Base-by-base conservation (phyloP, 2,329 filamentous ascomycete species). In the Fusarium subglutinans region DNA sequence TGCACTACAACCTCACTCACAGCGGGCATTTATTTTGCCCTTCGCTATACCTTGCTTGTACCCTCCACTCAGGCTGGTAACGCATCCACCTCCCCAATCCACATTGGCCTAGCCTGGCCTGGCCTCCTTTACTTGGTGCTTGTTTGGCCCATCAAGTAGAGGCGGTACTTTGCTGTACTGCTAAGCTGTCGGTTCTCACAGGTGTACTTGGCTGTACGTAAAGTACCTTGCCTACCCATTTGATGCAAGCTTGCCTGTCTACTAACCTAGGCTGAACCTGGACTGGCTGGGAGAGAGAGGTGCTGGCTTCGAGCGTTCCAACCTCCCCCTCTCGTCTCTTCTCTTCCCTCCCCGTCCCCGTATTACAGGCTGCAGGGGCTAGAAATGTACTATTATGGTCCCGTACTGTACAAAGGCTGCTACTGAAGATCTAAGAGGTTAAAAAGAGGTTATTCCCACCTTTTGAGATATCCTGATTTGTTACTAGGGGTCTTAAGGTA, bases 31-130 rank as follows among this genome's bases (percentile, higher is more conserved):
- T 61, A 38, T 56, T 37, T 35, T 33, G 28, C 28, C 57, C 24
- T 45, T 44, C 30, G 26, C 30, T 8, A 15, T 48, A 43, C 59
- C 60, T 66, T 64, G 63, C 63, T 66, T 50, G 59, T 44, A 28
- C 35, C 69, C 66, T 72, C 51, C 67, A 72, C 56, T 50, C 33
- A 40, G 50, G 28, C 37, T 66, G 55, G 48, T 40, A 47, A 43
- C 35, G 35, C 53, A 58, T 66, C 69, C 67, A 70, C 67, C 47
- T 66, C 54, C 43, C 44, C 58, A 72, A 64, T 56, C 63, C 48
- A 57, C 58, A 51, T 58, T 66, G 51, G 61, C 38, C 47, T 66
- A 30, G 59, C 35, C 48, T 66, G 45, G 53, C 28, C 43, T 51
- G 47, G 58, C 41, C 43, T 43, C 54, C 51, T 70, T 47, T 53